phyloP scores from a whole-genome alignment of 208 protist genomes.

The Naegleria lovaniensis region DNA sequence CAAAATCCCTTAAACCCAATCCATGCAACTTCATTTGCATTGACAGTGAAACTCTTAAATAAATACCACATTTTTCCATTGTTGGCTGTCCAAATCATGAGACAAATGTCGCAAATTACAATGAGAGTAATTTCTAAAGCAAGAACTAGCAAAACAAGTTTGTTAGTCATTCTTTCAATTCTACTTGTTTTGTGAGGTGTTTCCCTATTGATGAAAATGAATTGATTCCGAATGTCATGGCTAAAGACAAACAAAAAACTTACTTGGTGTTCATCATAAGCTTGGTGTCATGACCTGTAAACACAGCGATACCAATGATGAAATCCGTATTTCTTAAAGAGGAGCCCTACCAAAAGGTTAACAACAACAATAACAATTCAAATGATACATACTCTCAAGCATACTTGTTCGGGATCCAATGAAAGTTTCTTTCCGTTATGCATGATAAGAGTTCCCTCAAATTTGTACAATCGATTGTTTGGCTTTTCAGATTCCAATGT shows the following conservation, averaged over 20 bases:
- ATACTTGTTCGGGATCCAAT: neutral
- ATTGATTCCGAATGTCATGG: neutral
- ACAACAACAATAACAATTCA: too few species aligned
- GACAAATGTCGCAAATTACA: neutral
- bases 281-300: conserved; percentile 50
- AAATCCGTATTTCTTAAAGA: conserved; percentile 50
- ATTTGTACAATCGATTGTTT: conserved; percentile 16
- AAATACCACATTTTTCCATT: neutral
- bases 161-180: neutral
- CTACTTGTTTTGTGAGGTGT: conserved; percentile 8
- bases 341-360: neutral
- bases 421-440: neutral
- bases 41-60: neutral
- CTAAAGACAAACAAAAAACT: neutral
- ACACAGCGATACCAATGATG: conserved; percentile 47
- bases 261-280: neutral
- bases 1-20: neutral
- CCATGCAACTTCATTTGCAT: neutral
- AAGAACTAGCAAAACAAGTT: neutral
- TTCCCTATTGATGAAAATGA: neutral
- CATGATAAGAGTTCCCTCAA: neutral
- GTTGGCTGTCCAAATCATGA: neutral
- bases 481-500: neutral
- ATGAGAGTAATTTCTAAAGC: neutral
- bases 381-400: neutral